phyloP scores from a whole-genome alignment of 495 filamentous ascomycete genomes.

The Tetracladium setigerum region DNA sequence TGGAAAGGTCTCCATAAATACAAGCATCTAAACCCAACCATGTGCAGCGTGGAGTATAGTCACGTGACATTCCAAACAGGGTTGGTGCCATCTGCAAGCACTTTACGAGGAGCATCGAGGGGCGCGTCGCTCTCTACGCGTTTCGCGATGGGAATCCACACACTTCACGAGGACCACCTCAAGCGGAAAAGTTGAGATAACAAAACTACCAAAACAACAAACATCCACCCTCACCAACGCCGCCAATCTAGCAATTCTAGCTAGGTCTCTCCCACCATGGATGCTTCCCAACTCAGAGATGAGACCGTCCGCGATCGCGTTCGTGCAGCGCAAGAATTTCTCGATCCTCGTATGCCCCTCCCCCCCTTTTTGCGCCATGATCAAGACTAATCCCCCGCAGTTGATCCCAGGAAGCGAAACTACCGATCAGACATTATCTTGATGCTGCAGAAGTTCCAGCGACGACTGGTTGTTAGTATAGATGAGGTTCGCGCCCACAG shows the following conservation, averaged over 20 bases:
- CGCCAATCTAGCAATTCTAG: neutral
- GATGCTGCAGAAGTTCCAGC: constrained; percentile 84
- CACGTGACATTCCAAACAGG: too few relatives aligned
- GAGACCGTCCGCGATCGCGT: constrained; percentile 75
- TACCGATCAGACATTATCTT: constrained; percentile 82
- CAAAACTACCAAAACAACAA: neutral
- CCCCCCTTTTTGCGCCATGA: neutral
- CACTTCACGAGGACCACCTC: too few relatives aligned
- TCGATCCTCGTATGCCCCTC: constrained; percentile 65
- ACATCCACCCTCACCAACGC: neutral
- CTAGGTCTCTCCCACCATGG: constrained; percentile 43
- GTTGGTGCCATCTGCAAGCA: too few relatives aligned
- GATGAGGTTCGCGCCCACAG: constrained; percentile 92
- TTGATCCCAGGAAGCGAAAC: constrained; percentile 53
- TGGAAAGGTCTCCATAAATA: too few relatives aligned
- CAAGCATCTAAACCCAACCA: too few relatives aligned
- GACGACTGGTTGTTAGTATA: constrained; percentile 76
- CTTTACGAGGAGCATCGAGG: too few relatives aligned
- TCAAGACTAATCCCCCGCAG: constrained; percentile 13
- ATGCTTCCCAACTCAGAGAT: constrained; percentile 66
- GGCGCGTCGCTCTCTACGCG: too few relatives aligned
- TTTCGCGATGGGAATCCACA: too few relatives aligned
- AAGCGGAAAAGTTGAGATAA: too few relatives aligned
- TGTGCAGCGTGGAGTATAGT: too few relatives aligned
- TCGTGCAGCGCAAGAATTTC: constrained; percentile 73